Conservation (phyloP, 768 basidiomycete genomes). For the Termitomyces sp. region DNA sequence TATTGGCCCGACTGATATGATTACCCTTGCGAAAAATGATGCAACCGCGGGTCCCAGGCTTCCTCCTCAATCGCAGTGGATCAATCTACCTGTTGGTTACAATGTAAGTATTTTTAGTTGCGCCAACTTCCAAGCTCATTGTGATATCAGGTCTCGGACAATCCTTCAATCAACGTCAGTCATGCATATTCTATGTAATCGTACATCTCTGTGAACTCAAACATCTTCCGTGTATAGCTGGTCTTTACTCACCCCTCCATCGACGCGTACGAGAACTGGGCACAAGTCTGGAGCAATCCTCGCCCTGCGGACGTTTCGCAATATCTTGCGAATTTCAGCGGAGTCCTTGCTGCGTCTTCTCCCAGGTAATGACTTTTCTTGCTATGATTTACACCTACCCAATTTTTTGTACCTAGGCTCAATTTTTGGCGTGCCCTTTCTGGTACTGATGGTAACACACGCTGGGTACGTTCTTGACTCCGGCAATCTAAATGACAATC, state of each 20-base stretch:
- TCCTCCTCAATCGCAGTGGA: conserved; percentile 47
- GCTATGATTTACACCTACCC: not conserved
- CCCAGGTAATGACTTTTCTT: conserved; percentile 35
- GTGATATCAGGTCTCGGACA: conserved; percentile 43
- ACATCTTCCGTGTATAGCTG: conserved; percentile 28
- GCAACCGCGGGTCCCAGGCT: conserved; percentile 42
- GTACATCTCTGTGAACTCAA: not conserved
- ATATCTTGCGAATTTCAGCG: conserved; percentile 48
- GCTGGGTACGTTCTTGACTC: conserved; percentile 35
- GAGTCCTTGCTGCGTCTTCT: conserved; percentile 55
- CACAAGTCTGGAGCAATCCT: conserved; percentile 50
- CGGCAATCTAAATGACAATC: not conserved
- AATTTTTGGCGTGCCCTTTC: conserved; percentile 62
- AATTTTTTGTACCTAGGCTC: conserved; percentile 26
- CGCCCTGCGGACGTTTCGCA: conserved; percentile 52
- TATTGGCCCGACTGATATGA: conserved; percentile 59
- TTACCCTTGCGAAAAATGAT: conserved; percentile 44
- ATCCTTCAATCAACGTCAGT: conserved; percentile 59
- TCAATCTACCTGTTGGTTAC: conserved; percentile 57
- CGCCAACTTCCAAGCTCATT: not conserved
- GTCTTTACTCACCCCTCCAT: conserved; percentile 63
- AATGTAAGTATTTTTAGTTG: conserved; percentile 28
- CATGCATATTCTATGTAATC: not conserved
- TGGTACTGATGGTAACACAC: conserved; percentile 42
- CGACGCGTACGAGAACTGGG: conserved; percentile 68